Evolutionary conservation across 306 rosid species (phyloP), one percentile per base, ranked within the genome.

Genomic region (Cucurbita pepo): DNA sequence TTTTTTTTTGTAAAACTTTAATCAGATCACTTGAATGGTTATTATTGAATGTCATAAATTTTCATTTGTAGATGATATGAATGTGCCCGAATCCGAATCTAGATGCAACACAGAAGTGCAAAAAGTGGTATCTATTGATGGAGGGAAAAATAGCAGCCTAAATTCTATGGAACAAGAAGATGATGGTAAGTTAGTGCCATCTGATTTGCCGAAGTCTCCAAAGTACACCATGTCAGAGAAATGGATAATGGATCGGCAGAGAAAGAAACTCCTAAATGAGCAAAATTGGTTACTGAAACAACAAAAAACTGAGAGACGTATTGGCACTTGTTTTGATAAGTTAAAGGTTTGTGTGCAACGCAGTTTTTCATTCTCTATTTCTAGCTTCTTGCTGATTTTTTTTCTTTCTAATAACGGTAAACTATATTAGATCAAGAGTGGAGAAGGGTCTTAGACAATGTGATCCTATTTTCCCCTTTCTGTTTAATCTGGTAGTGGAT

Each of bases 191-290:
- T 81, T 71, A 73, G 76, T 71, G 48, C 75, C 85, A 60, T 34
- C 87, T 75, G 88, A 87, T 77, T 62, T 84, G 69, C 79, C 82
- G 47, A 62, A 76, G 45, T 77, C 96, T 82, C 86, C 90, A 56
- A 95, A 83, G 82, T 81, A 79, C 83, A 89, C 99, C 1, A 89
- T 95, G 99, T 89, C 90, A 57, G 95, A 89, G 83, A 95, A 81
- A 79, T 95, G 95, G 89, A 81, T 89, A 63, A 79, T 95, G 87
- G 96, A 86, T 82, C 90, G 79, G 66, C 95, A 89, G 84, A 89
- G 80, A 82, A 85, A 83, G 89, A 86, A 89, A 84, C 87, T 53
- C 81, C 75, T 79, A 72, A 77, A 72, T 71, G 90, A 89, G 79
- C 92, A 81, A 81, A 85, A 81, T 52, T 85, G 93, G 91, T 71